phyloP scores from a whole-genome alignment of 2,329 filamentous ascomycete species.

The Fusarium sp. region DNA sequence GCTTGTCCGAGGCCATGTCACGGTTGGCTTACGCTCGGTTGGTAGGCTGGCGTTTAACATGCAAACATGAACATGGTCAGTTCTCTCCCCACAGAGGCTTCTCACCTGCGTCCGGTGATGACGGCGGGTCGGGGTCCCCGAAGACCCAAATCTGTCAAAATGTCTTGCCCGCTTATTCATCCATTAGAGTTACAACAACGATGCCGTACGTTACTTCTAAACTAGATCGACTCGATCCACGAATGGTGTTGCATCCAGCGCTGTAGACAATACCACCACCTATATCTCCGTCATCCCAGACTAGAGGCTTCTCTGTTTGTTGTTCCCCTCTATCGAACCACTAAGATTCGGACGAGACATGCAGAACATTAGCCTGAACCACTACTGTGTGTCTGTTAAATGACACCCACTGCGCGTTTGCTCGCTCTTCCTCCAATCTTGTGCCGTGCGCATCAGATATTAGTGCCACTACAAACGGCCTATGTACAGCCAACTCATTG shows the following conservation, averaged over 20 bases:
- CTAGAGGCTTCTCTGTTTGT: neutral
- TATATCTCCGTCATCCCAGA: constrained; percentile 8
- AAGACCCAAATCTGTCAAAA: constrained; percentile 16
- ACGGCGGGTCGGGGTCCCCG: constrained; percentile 30
- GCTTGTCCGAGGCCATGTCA: constrained; percentile 5
- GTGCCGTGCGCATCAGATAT: constrained; percentile 1
- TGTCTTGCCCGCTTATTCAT: constrained; percentile 20
- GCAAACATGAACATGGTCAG: constrained; percentile 11
- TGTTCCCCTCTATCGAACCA: neutral
- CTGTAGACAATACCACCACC: constrained; percentile 13
- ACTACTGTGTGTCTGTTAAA: neutral
- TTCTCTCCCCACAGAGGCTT: constrained; percentile 9
- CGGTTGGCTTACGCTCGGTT: constrained; percentile 25
- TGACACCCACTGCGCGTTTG: constrained; percentile 13
- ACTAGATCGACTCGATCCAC: constrained; percentile 10
- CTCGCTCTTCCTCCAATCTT: constrained; percentile 5
- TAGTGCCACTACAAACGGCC: constrained; percentile 24
- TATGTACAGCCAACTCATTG: constrained; percentile 16
- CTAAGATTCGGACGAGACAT: neutral
- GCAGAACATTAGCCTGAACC: constrained; percentile 1
- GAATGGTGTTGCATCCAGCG: constrained; percentile 12
- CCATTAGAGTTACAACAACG: constrained; percentile 14
- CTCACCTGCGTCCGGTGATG: constrained; percentile 21
- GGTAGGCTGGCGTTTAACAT: neutral
- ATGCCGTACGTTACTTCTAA: neutral